These are phyloP conservation scores for Exobasidium rhododendri DNA, from an alignment of 1,284 basidiomycete species.

Conservation along the genomic window DNA sequence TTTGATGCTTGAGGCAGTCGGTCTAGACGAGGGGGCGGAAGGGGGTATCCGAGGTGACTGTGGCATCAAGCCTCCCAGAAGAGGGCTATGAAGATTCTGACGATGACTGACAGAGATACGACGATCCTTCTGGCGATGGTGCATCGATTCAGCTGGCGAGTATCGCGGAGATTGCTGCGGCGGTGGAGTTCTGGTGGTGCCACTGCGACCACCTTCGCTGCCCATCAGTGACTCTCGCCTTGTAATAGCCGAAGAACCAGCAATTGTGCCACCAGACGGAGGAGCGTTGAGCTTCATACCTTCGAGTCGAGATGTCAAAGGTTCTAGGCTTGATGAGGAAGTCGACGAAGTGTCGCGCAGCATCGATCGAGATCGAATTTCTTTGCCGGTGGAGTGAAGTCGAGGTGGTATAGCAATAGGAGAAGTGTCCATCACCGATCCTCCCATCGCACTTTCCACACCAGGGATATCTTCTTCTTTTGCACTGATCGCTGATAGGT, in stretches of 20 bases:
- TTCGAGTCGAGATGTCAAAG: too few relatives aligned
- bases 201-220: background rate
- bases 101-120: conserved; percentile 16
- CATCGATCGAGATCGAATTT: background rate
- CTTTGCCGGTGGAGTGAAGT: background rate
- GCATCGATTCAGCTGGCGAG: conserved; percentile 18
- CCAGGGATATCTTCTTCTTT: conserved; percentile 43
- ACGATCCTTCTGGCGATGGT: conserved; percentile 7
- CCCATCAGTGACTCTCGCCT: background rate
- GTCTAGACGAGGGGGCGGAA: conserved; percentile 70
- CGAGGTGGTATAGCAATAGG: conserved; percentile 34
- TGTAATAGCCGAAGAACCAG: background rate
- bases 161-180: conserved; percentile 46
- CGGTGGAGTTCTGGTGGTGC: conserved; percentile 21
- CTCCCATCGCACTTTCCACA: conserved; percentile 40
- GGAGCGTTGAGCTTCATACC: background rate
- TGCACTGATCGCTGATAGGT: conserved; percentile 27
- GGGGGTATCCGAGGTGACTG: conserved; percentile 85
- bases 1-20: conserved; percentile 87
- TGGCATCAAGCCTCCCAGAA: conserved; percentile 23
- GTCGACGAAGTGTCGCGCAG: background rate
- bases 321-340: background rate
- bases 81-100: conserved; percentile 24
- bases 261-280: background rate
- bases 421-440: conserved; percentile 17